Evolutionary conservation across 805 yeast genomes (phyloP), one percentile per base, ranked within the genome.

Genomic region (Pichia cephalocereana): DNA sequence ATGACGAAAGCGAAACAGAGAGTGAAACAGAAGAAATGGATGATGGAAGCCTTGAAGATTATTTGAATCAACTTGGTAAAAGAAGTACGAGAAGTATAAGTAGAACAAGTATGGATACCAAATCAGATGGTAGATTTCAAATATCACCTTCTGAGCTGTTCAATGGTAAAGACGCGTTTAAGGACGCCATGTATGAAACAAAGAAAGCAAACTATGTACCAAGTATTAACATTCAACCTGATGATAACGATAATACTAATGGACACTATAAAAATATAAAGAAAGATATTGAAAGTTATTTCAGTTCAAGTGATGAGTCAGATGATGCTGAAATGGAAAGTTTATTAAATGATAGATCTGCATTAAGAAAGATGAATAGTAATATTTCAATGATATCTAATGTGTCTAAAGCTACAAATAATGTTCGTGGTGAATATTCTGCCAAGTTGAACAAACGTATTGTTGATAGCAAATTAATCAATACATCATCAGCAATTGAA

Each of bases 401-500:
- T 19, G 9, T n/a, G 2, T 9, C 43, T 6, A 48, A 14, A 10
- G 17, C 45, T 18, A 27, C 28, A 38, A 41, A 11, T 14, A 41
- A 12, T 17, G 15, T 44, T 18, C 17, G 18, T 10, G 28, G 44
- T 9, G 18, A 27, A 8, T 48, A 48, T 39, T 48, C 51, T 14
- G 17, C 18, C 2, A 45, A 26, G 36, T 18, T 48, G 14, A 48
- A 48, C 32, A 45, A 41, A 39, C 30, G 34, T 28, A 44, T 48
- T 34, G 32, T 38, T 30, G 19, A 18, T 23, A 43, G 38, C 8
- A 42, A 42, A 4, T 10, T 45, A 9, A 12, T 41, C 6, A 41
- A 38, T 14, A 27, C 43, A 3, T 40, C 34, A 17, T 34, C 46
- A 1, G 41, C 40, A 3, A n/a, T 48, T 28, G 46, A 45, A 9